These are phyloP conservation scores for Myriosclerotinia scirpicola DNA, from an alignment of 2,329 filamentous ascomycete genomes.

Conservation along the genomic window DNA sequence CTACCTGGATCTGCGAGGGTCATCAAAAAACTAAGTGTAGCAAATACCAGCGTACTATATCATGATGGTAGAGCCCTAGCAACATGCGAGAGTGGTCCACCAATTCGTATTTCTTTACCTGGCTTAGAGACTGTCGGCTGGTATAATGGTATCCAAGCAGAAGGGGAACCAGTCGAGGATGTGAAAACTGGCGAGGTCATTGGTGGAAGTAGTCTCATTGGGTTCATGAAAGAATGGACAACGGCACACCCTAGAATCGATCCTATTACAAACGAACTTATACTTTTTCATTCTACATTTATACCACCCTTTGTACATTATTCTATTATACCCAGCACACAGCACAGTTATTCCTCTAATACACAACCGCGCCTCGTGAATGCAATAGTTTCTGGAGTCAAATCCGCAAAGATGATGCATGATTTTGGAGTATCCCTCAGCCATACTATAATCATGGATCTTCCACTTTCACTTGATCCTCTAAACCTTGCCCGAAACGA, in stretches of 20 bases:
- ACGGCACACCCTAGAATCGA: conserved; percentile 70
- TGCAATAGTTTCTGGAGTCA: conserved; percentile 58
- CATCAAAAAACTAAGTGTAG: conserved; percentile 68
- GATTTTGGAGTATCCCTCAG: conserved; percentile 66
- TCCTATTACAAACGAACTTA: conserved; percentile 60
- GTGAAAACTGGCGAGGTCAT: conserved; percentile 51
- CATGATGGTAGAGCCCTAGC: conserved; percentile 69
- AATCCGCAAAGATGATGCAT: conserved; percentile 71
- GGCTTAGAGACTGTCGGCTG: conserved; percentile 67
- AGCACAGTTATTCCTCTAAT: conserved; percentile 35
- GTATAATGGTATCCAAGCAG: conserved; percentile 61
- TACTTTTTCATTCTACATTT: conserved; percentile 68
- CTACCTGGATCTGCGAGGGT: conserved; percentile 54
- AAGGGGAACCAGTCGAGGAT: conserved; percentile 47
- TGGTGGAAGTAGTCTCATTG: conserved; percentile 55
- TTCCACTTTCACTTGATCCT: conserved; percentile 65
- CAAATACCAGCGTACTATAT: conserved; percentile 65
- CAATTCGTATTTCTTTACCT: conserved; percentile 64
- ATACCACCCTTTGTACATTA: conserved; percentile 66
- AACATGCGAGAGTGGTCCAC: conserved; percentile 70
- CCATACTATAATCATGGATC: conserved; percentile 67
- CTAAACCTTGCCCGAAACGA: conserved; percentile 57
- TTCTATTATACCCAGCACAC: conserved; percentile 52
- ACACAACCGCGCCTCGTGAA: conserved; percentile 46
- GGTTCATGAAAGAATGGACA: conserved; percentile 69